Conservation (phyloP, 1,284 basidiomycete genomes). For the Moesziomyces aphidis region DNA sequence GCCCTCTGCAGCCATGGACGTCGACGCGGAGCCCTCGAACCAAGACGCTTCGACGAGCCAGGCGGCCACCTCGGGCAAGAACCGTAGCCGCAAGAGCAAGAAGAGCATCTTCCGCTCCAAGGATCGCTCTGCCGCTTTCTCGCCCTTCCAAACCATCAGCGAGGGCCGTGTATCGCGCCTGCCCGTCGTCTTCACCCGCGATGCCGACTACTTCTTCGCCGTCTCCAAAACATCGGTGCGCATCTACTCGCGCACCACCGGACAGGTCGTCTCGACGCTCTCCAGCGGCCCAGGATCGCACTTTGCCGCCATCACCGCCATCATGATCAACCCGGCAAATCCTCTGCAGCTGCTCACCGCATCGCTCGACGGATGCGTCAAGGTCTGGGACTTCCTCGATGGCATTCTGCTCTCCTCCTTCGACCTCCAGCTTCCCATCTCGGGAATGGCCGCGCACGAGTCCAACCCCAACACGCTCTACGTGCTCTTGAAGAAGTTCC, state of each 20-base stretch:
- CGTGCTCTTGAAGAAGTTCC: constrained; percentile 75
- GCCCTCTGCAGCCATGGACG: constrained; percentile 5
- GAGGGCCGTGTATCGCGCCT: constrained; percentile 42
- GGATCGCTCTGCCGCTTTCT: constrained; percentile 25
- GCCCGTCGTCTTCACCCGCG: constrained; percentile 46
- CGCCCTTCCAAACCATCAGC: constrained; percentile 42
- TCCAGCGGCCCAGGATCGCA: constrained; percentile 51
- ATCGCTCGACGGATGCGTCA: constrained; percentile 83
- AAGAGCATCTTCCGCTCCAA: constrained; percentile 17
- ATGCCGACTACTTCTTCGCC: constrained; percentile 61
- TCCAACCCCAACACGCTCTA: constrained; percentile 76
- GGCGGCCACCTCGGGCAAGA: constrained; percentile 8
- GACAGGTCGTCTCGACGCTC: constrained; percentile 62
- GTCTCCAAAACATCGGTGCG: constrained; percentile 57
- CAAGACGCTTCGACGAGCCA: constrained; percentile 21
- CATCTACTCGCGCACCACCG: constrained; percentile 60
- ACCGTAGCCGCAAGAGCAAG: constrained; percentile 24
- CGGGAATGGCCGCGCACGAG: constrained; percentile 78
- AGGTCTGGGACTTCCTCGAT: constrained; percentile 94
- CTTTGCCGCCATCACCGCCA: constrained; percentile 72
- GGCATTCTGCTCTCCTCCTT: constrained; percentile 77
- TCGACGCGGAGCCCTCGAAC: constrained; percentile 1
- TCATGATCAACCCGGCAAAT: constrained; percentile 85
- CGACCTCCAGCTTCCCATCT: constrained; percentile 75
- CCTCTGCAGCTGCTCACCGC: constrained; percentile 88